Conservation (phyloP, 129 eudicot genomes). For the Arctium minus region DNA sequence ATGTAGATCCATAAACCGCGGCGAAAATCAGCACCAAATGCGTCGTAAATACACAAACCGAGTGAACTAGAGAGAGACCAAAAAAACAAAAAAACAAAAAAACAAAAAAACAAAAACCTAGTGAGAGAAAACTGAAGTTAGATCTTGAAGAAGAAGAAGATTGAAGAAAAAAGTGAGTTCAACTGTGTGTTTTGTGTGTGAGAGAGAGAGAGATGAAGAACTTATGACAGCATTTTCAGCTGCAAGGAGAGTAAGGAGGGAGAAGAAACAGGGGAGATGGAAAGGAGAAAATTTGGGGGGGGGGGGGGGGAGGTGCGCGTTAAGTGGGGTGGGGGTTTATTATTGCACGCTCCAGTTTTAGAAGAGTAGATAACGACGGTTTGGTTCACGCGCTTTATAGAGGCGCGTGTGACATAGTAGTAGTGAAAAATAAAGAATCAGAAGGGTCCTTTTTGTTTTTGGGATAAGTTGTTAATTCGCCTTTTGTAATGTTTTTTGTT, state of each 20-base stretch:
- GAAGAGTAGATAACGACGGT: conserved; percentile 16
- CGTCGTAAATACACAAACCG: conserved; percentile 10
- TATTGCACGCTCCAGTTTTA: conserved; percentile 27
- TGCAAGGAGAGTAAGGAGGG: neutral
- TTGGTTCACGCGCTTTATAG: conserved; percentile 4
- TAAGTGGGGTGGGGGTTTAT: conserved; percentile 27
- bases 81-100: too few relatives aligned
- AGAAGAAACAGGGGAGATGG: conserved; percentile 30
- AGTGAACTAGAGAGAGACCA: conserved; percentile 17
- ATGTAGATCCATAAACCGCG: conserved; percentile 69
- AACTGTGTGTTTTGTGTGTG: conserved; percentile 16
- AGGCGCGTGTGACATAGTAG: conserved; percentile 9
- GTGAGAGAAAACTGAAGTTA: conserved; percentile 8
- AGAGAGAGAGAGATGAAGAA: conserved; percentile 30
- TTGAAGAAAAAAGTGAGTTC: neutral
- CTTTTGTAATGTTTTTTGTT: conserved; percentile 8
- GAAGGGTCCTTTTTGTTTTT: conserved; percentile 30
- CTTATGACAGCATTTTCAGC: conserved; percentile 14
- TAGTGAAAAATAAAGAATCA: conserved; percentile 9
- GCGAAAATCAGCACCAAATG: conserved; percentile 15
- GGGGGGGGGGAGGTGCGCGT: conserved; percentile 19
- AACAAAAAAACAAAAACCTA: conserved; percentile 10
- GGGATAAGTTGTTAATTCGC: conserved; percentile 25
- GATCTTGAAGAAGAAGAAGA: conserved; percentile 12
- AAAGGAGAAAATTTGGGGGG: neutral